These are phyloP conservation scores for Candida maris DNA, from an alignment of 805 yeast genomes.

Conservation along the genomic window DNA sequence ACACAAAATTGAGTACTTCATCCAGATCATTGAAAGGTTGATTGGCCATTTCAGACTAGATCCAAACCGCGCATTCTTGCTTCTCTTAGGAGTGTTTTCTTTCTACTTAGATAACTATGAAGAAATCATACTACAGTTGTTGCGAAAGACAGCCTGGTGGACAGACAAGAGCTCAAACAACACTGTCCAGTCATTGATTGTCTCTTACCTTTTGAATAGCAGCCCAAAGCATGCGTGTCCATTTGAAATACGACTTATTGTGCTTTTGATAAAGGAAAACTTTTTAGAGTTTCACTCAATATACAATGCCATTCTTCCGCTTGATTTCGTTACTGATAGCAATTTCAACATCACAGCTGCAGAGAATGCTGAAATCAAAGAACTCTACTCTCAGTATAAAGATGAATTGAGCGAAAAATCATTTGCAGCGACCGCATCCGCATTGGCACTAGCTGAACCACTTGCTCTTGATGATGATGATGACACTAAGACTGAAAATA, in stretches of 20 bases:
- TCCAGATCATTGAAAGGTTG: slow-evolving; percentile 48
- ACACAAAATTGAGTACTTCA: slow-evolving; percentile 40
- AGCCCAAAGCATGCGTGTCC: slow-evolving; percentile 32
- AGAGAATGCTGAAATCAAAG: slow-evolving; percentile 33
- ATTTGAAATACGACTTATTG: slow-evolving; percentile 34
- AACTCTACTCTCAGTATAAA: slow-evolving; percentile 43
- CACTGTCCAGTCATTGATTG: slow-evolving; percentile 20
- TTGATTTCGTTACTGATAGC: slow-evolving; percentile 23
- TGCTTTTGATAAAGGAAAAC: slow-evolving; percentile 60
- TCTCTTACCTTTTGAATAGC: slow-evolving; percentile 34
- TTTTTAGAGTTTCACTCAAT: slow-evolving; percentile 61
- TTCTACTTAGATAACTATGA: slow-evolving; percentile 42
- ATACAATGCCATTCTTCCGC: slow-evolving; percentile 54
- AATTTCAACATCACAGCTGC: slow-evolving; percentile 12
- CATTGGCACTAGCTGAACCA: slow-evolving; percentile 86
- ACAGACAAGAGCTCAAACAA: slow-evolving; percentile 9
- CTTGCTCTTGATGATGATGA: slow-evolving; percentile 63
- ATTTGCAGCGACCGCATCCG: slow-evolving; percentile 63
- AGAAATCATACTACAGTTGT: slow-evolving; percentile 44
- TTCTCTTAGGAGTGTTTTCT: slow-evolving; percentile 52
- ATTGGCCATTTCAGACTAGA: slow-evolving; percentile 78
- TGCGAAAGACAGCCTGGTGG: slow-evolving; percentile 67
- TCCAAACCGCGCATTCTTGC: slow-evolving; percentile 62
- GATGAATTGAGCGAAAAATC: slow-evolving; percentile 52
- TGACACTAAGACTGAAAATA: slow-evolving; percentile 22